Conservation (phyloP, 768 basidiomycete species). For the Suillus subaureus region DNA sequence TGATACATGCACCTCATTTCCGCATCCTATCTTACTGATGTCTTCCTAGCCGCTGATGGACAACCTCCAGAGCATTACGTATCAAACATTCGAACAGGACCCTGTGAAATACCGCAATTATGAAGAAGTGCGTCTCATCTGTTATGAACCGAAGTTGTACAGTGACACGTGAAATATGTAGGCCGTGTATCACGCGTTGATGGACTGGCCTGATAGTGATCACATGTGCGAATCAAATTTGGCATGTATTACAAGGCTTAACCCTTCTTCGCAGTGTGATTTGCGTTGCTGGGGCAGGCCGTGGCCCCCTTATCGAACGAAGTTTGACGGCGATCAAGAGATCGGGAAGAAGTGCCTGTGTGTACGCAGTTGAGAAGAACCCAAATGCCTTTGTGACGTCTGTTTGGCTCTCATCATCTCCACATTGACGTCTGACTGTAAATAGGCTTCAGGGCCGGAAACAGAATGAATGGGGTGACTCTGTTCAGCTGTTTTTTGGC, state of each 20-base stretch:
- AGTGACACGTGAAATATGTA: constrained; percentile 31
- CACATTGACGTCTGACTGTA: constrained; percentile 16
- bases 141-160: constrained; percentile 15
- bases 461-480: constrained; percentile 78
- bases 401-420: constrained; percentile 34
- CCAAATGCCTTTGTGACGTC: constrained; percentile 95
- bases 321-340: constrained; percentile 77
- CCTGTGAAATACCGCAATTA: constrained; percentile 96
- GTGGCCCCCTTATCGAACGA: constrained; percentile 90
- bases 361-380: constrained; percentile 97
- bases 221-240: constrained; percentile 56
- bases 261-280: constrained; percentile 56
- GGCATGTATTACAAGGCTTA: constrained; percentile 4
- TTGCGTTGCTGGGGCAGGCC: constrained; percentile 92
- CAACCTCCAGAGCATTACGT: constrained; percentile 92
- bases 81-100: constrained; percentile 97
- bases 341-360: constrained; percentile 56
- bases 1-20: constrained; percentile 19
- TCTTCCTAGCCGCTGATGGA: constrained; percentile 87
- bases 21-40: constrained; percentile 13
- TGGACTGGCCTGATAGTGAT: constrained; percentile 63
- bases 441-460: constrained; percentile 82
- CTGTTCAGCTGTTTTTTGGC: constrained; percentile 84
- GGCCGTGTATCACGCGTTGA: constrained; percentile 81
- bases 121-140: constrained; percentile 67